Evolutionary conservation across 148 eudicot genomes (phyloP), one percentile per base, ranked within the genome.

Genomic region (Vaccinium macrocarpon): DNA sequence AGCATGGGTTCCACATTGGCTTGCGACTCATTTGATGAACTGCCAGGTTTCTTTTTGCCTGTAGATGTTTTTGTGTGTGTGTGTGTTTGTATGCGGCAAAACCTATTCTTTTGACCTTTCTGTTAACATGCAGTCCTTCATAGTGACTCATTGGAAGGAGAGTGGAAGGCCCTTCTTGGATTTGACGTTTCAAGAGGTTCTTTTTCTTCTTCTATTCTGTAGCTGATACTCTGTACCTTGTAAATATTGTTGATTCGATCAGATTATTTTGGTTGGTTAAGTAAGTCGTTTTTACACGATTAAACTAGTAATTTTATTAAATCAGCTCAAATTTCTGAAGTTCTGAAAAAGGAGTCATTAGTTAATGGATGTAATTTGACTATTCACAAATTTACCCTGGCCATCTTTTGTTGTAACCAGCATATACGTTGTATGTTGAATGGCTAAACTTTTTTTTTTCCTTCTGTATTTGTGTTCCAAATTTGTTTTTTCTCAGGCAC

Each of bases 1-100:
- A 85, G 87, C 91, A 35, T 93, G 93, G 93, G 82, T 93, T 83
- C 95, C 93, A 71, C 91, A 92, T 70, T 93, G 93, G 93, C 89
- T 93, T 59, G 86, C 86, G 74, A 85, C 86, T 61, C 92, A 91
- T 86, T 50, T 80, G 62, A 53, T 89, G 84, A 85, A 90, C 62
- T 91, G 85, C 82, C 88, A 92, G 95, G 95, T 95, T 38, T 73
- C 57, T 23, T 80, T 57, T 55, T 76, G 32, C 38, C 21, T 12
- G 55, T 79, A 35, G 38, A 35, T 35, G 4, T 2, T 35, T 35
- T 35, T 35, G 0, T 35, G 3, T 35, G 3, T 35, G 3, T 35
- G 38, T 35, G 38, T 35, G 38, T 35, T 2, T 71, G 19, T 51
- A n/a, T n/a, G n/a, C n/a, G 19, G 61, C 46, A 56, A 12, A 14